These are phyloP conservation scores for Rosa chinensis DNA, from an alignment of 306 rosid species.

Conservation along the genomic window DNA sequence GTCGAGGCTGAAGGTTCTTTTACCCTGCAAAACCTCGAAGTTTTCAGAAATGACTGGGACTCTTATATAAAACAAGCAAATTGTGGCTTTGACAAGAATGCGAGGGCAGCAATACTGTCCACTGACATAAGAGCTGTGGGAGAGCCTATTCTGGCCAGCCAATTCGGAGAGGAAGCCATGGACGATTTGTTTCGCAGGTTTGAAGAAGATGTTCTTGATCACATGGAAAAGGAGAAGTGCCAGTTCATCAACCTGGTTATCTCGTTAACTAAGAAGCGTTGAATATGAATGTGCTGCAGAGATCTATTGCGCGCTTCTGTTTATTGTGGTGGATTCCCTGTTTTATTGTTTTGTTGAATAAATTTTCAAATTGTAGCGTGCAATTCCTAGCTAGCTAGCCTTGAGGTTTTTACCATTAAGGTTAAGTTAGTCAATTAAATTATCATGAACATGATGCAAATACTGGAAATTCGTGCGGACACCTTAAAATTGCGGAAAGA, in stretches of 20 bases:
- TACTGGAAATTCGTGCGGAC: too few relatives aligned
- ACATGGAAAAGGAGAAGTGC: constrained; percentile 22
- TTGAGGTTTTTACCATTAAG: too few relatives aligned
- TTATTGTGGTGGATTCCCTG: background rate
- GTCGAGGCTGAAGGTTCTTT: constrained; percentile 45
- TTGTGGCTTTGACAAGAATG: constrained; percentile 11
- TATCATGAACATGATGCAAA: too few relatives aligned
- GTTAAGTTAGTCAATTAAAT: too few relatives aligned
- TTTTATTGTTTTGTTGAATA: too few relatives aligned
- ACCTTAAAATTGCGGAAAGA: too few relatives aligned
- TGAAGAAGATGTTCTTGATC: constrained; percentile 10
- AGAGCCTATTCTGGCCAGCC: constrained; percentile 39
- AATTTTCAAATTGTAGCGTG: too few relatives aligned
- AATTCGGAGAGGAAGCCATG: constrained; percentile 35
- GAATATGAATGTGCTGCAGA: background rate
- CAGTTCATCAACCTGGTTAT: constrained; percentile 19
- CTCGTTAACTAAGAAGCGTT: constrained; percentile 13
- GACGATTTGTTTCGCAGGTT: constrained; percentile 43
- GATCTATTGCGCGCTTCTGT: background rate
- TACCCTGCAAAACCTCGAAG: constrained; percentile 18
- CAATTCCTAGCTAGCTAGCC: too few relatives aligned
- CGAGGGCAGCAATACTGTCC: constrained; percentile 24
- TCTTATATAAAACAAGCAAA: constrained; percentile 16
- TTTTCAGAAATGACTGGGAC: constrained; percentile 32
- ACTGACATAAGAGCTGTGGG: constrained; percentile 29